phyloP scores from a whole-genome alignment of 805 yeast species.

The Sugiyamaella chiloensis region DNA sequence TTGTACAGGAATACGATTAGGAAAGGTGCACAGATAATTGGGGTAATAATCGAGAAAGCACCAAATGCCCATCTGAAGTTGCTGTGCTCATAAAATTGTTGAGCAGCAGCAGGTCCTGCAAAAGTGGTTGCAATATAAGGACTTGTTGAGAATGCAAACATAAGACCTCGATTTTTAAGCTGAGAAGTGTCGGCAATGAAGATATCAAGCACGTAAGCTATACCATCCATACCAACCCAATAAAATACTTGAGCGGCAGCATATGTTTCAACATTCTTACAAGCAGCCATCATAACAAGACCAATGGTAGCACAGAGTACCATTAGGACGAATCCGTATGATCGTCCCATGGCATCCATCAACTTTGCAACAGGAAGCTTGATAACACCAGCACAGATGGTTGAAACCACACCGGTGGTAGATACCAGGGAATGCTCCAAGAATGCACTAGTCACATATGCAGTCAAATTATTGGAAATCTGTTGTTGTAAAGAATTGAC shows the following conservation, averaged over 20 bases:
- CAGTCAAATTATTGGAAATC: constrained; percentile 27
- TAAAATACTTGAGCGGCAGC: constrained; percentile 49
- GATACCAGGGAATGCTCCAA: constrained; percentile 31
- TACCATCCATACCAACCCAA: constrained; percentile 54
- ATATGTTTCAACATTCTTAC: constrained; percentile 49
- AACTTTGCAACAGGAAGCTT: constrained; percentile 43
- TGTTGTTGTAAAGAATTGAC: constrained; percentile 34
- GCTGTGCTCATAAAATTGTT: constrained; percentile 40
- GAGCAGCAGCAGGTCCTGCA: constrained; percentile 33
- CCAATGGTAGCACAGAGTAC: constrained; percentile 52
- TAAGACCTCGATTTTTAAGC: constrained; percentile 43
- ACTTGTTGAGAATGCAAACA: constrained; percentile 31
- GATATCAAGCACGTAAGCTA: constrained; percentile 46
- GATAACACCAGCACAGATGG: constrained; percentile 35
- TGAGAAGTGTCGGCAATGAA: constrained; percentile 59
- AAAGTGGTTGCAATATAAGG: constrained; percentile 37
- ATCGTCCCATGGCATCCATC: constrained; percentile 56
- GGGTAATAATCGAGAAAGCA: constrained; percentile 45
- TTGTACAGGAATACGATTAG: constrained; percentile 30
- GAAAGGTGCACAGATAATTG: constrained; percentile 35
- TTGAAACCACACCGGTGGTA: constrained; percentile 33
- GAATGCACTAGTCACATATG: constrained; percentile 28
- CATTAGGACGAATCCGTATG: constrained; percentile 45
- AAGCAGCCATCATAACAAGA: constrained; percentile 55
- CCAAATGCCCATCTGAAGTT: constrained; percentile 50